Base-by-base conservation (phyloP, 108 stramenopile species). In the Nitzschia sp. region DNA sequence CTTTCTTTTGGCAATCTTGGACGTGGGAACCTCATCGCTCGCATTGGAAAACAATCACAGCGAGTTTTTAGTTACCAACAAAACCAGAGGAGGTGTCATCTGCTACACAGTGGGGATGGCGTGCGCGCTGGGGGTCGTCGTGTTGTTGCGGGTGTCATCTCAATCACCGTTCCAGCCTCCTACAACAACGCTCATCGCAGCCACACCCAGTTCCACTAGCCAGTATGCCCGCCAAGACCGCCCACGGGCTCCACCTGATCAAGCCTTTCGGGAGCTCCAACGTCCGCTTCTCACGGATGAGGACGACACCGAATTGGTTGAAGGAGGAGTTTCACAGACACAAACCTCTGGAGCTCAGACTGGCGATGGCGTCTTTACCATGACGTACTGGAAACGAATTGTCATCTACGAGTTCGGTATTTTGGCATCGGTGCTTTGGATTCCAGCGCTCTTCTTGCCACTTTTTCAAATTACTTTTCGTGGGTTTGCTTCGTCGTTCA, bases 371-470 rank as follows among this genome's bases (percentile, higher is more conserved):
- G n/a, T n/a, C n/a, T n/a, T n/a, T n/a, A n/a, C n/a, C n/a, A 22
- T 71, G 30, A 16, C 73, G 19, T 63, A 58, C 48, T 78, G 73
- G 67, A 65, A 72, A 45, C 45, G 53, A 21, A 19, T 69, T n/a
- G 22, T 79, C 8, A 35, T 73, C 19, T 84, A 55, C 48, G 75
- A 84, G 63, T 21, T 76, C 26, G 68, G 47, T 5, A 11, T 79
- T n/a, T 36, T 76, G 0, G 45, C 78, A 28, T 34, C 36, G 6
- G 15, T 76, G 13, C 47, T 80, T 4, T 77, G 74, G 75, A 52
- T 80, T n/a, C 75, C 83, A 32, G 66, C 78, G 6, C 38, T 77
- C 0, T 71, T 66, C 56, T n/a, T 80, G 35, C 81, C 81, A 21
- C 48, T 78, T 15, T 72, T 78, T 55, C 56, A 30, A 41, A 0